Percentiles rank a stretch among this genome's conserved stretches.
These are phyloP conservation scores for Phytopythium mirpurense DNA, from an alignment of 352 stramenopile species.

Conservation along the genomic window DNA sequence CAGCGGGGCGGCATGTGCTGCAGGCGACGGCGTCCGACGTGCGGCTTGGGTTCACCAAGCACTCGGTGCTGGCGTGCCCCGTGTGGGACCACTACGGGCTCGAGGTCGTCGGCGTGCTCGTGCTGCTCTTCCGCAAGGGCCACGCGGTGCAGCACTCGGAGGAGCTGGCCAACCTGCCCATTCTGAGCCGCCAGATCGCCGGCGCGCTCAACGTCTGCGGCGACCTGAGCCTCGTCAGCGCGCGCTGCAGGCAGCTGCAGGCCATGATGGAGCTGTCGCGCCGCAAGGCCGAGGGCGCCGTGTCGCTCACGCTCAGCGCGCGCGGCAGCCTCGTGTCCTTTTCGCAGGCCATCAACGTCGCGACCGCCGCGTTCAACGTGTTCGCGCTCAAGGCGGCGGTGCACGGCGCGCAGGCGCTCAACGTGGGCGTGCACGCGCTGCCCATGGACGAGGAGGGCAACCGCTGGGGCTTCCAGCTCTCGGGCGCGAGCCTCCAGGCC, in stretches of 20 bases:
- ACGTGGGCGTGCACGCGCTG: constrained; percentile 25
- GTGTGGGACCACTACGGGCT: constrained; percentile 60
- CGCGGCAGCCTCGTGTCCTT: constrained; percentile 44
- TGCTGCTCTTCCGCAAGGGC: constrained; percentile 44
- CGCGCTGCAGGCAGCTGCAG: constrained; percentile 40
- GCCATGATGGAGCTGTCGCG: constrained; percentile 42
- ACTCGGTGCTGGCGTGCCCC: constrained; percentile 58
- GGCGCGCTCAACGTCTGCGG: constrained; percentile 65
- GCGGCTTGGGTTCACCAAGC: constrained; percentile 45
- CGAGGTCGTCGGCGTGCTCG: constrained; percentile 61
- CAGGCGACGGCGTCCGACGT: constrained; percentile 34
- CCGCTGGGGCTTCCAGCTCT: constrained; percentile 47
- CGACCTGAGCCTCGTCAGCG: constrained; percentile 39
- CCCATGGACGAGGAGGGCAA: constrained; percentile 56
- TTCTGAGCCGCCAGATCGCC: constrained; percentile 62
- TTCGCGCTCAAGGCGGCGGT: constrained; percentile 16
- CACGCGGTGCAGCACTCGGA: constrained; percentile 20
- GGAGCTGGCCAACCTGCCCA: constrained; percentile 53
- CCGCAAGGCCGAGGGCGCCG: constrained; percentile 13
- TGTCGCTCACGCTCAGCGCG: constrained; percentile 46
- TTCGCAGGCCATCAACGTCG: constrained; percentile 53
- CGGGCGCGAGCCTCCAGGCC: constrained; percentile 30
- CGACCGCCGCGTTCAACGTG: constrained; percentile 28
- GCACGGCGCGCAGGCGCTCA: constrained; percentile 23
- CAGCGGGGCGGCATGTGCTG: constrained; percentile 27